These are phyloP conservation scores for Paraphoma sp. DNA, from an alignment of 2,329 filamentous ascomycete genomes.

Conservation along the genomic window DNA sequence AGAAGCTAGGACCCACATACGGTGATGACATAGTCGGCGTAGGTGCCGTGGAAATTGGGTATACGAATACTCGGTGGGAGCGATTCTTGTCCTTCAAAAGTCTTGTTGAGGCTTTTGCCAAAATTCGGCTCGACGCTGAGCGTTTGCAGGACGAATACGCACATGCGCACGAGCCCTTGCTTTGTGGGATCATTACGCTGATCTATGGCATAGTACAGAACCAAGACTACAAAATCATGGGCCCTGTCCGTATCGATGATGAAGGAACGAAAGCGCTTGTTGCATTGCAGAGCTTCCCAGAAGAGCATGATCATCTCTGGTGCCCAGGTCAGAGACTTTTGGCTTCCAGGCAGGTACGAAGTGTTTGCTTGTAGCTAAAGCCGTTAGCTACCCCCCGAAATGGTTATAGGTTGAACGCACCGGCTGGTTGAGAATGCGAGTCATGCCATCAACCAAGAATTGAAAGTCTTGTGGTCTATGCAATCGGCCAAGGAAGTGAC, in stretches of 20 bases:
- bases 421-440: conserved; percentile 87
- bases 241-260: conserved; percentile 94
- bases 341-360: conserved; percentile 86
- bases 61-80: conserved; percentile 83
- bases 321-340: conserved; percentile 81
- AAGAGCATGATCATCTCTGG: conserved; percentile 97
- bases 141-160: conserved; percentile 94
- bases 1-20: conserved; percentile 55
- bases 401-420: conserved; percentile 40
- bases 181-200: conserved; percentile 85
- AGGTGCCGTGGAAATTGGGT: conserved; percentile 83
- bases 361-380: conserved; percentile 77
- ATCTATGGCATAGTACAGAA: conserved; percentile 91
- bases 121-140: conserved; percentile 92
- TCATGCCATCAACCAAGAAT: conserved; percentile 95
- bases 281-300: conserved; percentile 97
- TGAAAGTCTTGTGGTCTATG: conserved; percentile 97
- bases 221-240: conserved; percentile 89
- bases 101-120: conserved; percentile 86
- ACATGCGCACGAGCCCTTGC: conserved; percentile 94
- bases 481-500: conserved; percentile 87
- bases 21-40: conserved; percentile 92
- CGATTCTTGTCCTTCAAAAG: conserved; percentile 86
- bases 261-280: conserved; percentile 94
- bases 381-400: conserved; percentile 24